Percentiles rank a stretch among this genome's conserved stretches.
phyloP scores from a whole-genome alignment of 1,284 basidiomycete species.

The Pseudozyma pruni region DNA sequence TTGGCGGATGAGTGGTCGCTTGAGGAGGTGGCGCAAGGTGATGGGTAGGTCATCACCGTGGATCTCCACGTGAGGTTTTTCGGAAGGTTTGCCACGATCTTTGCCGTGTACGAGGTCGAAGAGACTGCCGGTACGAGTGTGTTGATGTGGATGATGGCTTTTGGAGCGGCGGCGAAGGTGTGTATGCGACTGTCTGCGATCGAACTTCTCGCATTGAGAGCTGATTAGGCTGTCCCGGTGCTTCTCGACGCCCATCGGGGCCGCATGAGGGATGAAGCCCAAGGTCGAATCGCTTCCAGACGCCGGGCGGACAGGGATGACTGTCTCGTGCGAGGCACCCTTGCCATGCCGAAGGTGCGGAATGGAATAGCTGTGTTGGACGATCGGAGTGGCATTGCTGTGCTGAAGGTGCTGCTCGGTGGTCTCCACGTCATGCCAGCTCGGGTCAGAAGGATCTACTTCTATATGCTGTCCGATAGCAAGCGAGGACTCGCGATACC shows the following conservation, averaged over 20 bases:
- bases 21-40: slow-evolving; percentile 59
- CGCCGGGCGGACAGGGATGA: slow-evolving; percentile 18
- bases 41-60: slow-evolving; percentile 59
- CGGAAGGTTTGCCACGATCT: slow-evolving; percentile 7
- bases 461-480: neutral
- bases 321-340: slow-evolving; percentile 5
- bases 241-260: slow-evolving; percentile 20
- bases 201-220: neutral
- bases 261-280: slow-evolving; percentile 14
- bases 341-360: too few species aligned
- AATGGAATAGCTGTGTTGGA: neutral
- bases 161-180: slow-evolving; percentile 26
- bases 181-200: too few species aligned
- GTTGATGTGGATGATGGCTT: slow-evolving; percentile 10
- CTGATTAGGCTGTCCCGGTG: slow-evolving; percentile 22
- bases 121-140: slow-evolving; percentile 18
- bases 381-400: neutral
- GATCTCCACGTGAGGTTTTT: slow-evolving; percentile 37
- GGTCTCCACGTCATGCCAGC: slow-evolving; percentile 40
- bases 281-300: neutral
- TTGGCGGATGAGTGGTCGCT: slow-evolving; percentile 65
- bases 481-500: slow-evolving; percentile 10
- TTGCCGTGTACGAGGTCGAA: slow-evolving; percentile 42
- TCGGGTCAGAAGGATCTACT: neutral
- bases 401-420: slow-evolving; percentile 26